Evolutionary conservation across 1,139 yeast genomes (phyloP).

Genomic region (Kurtzmaniella quercitrusa): DNA sequence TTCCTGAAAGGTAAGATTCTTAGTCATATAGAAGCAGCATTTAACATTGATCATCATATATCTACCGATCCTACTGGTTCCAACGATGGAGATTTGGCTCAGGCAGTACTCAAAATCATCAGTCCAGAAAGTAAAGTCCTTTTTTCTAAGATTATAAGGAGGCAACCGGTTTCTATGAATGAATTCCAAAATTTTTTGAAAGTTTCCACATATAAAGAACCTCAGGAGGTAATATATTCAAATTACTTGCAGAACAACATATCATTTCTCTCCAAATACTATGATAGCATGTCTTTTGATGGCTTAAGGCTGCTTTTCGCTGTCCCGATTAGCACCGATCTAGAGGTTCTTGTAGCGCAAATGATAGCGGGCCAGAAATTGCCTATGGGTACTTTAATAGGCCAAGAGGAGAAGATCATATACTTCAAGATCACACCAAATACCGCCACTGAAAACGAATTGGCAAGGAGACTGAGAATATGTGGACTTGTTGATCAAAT

Average conservation of each 20-base stretch:
- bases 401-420: conserved; percentile 25
- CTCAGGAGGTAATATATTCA: background rate
- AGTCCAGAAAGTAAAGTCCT: conserved; percentile 1
- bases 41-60: conserved; percentile 3
- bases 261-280: conserved; percentile 24
- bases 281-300: conserved; percentile 19
- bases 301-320: conserved; percentile 15
- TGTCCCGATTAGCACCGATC: conserved; percentile 10
- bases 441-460: conserved; percentile 12
- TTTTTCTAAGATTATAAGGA: conserved; percentile 9
- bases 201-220: background rate
- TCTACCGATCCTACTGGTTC: background rate
- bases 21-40: conserved; percentile 16
- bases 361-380: conserved; percentile 35
- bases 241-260: conserved; percentile 33
- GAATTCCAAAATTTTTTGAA: conserved; percentile 16
- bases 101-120: background rate
- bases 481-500: conserved; percentile 19
- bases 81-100: background rate
- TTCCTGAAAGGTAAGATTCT: conserved; percentile 28
- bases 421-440: conserved; percentile 12
- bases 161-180: conserved; percentile 16
- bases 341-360: conserved; percentile 23
- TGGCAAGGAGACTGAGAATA: conserved; percentile 19
- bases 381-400: conserved; percentile 26